phyloP scores from a whole-genome alignment of 2,329 filamentous ascomycete genomes.

The Trichoderma sp. region DNA sequence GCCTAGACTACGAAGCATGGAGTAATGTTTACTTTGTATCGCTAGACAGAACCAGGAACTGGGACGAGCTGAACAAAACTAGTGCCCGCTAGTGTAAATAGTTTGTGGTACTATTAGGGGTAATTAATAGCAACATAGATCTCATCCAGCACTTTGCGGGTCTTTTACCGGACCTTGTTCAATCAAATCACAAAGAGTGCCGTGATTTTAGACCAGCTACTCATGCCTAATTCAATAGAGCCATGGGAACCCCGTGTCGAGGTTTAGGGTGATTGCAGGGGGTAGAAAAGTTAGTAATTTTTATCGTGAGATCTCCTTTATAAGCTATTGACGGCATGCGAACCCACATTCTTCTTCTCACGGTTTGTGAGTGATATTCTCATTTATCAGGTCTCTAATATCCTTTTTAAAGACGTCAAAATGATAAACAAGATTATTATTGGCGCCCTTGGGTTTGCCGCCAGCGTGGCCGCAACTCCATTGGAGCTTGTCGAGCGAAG shows the following conservation, averaged over 20 bases:
- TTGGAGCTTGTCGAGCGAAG: conserved; percentile 19
- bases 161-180: neutral
- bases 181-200: neutral
- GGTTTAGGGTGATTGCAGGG: neutral
- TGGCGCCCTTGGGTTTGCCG: conserved; percentile 10
- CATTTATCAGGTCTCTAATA: neutral
- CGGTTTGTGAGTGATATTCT: neutral
- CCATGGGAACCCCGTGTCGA: neutral
- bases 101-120: neutral
- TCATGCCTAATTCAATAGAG: neutral
- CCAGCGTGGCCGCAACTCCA: conserved; percentile 14
- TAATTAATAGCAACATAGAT: neutral
- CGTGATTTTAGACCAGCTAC: neutral
- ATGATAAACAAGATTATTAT: conserved; percentile 12
- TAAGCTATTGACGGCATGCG: neutral
- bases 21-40: neutral
- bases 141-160: neutral
- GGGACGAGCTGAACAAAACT: neutral
- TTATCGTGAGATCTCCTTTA: neutral
- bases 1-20: neutral
- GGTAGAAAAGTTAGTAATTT: neutral
- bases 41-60: neutral
- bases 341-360: neutral
- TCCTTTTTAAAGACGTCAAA: neutral
- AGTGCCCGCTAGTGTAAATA: neutral